phyloP scores from a whole-genome alignment of 139 green algal species.

The Chlorella sp. region DNA sequence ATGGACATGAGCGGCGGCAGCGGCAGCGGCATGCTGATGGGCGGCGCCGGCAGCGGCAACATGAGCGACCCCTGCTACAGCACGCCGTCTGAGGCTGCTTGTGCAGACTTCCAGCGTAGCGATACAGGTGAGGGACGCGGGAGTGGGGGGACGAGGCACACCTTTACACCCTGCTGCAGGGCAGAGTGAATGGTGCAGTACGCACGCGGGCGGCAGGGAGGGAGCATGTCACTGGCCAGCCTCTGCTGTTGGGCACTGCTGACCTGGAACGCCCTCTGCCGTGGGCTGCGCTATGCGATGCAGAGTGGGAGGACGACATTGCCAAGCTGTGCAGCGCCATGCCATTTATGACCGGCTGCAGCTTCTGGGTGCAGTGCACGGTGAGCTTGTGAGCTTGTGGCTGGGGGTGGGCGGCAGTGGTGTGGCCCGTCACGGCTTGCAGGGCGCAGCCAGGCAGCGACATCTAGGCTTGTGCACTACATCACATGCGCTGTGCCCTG shows the following conservation, averaged over 20 bases:
- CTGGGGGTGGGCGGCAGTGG: no score
- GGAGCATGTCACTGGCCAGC: no score
- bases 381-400: not conserved
- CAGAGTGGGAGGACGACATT: conserved; percentile 10
- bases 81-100: not conserved
- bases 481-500: not conserved
- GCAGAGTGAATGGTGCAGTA: no score
- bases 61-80: conserved; percentile 19
- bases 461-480: no score
- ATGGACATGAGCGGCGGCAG: not conserved
- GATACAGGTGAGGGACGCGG: not conserved
- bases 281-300: no score
- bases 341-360: conserved; percentile 18
- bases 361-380: conserved; percentile 20
- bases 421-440: not conserved
- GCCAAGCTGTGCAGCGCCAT: conserved; percentile 13
- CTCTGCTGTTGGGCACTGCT: no score
- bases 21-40: not conserved
- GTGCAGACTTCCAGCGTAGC: not conserved
- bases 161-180: no score
- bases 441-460: not conserved
- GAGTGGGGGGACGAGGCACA: no score
- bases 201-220: no score
- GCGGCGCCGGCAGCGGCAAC: conserved; percentile 14
- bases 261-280: no score